phyloP scores from a whole-genome alignment of 352 stramenopile genomes.

The Phytopythium mirpurense region DNA sequence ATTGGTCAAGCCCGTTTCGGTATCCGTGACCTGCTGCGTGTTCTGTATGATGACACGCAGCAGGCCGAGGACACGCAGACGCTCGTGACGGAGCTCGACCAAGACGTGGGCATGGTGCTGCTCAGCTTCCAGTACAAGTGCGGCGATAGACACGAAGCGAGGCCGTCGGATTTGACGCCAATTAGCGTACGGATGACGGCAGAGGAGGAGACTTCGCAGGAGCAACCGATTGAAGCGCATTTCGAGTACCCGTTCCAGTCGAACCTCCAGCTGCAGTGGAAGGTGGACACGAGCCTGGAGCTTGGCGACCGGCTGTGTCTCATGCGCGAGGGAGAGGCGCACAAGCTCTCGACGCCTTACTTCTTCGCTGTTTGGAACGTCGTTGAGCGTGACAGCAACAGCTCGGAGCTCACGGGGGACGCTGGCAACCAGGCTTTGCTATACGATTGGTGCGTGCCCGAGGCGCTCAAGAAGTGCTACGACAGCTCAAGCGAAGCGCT shows the following conservation, averaged over 20 bases:
- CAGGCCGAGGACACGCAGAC: constrained; percentile 32
- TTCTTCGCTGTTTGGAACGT: constrained; percentile 38
- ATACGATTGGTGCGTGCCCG: constrained; percentile 42
- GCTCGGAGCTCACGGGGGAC: too few species aligned
- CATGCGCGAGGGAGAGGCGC: constrained; percentile 29
- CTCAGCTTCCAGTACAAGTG: constrained; percentile 51
- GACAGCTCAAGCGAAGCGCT: too few species aligned
- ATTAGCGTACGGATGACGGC: constrained; percentile 27
- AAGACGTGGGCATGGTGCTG: constrained; percentile 33
- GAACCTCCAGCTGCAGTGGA: constrained; percentile 36
- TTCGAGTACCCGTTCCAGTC: constrained; percentile 36
- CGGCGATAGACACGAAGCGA: constrained; percentile 20
- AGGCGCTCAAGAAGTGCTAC: constrained; percentile 23
- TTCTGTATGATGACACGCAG: constrained; percentile 36
- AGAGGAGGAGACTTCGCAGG: too few species aligned
- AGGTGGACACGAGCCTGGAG: constrained; percentile 15
- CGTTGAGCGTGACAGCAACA: too few species aligned
- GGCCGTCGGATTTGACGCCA: constrained; percentile 3
- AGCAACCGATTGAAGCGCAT: too few species aligned
- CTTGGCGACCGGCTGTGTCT: constrained; percentile 32
- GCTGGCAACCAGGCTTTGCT: too few species aligned
- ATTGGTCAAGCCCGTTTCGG: constrained; percentile 47
- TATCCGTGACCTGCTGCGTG: constrained; percentile 26
- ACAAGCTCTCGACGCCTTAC: constrained; percentile 35
- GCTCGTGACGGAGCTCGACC: constrained; percentile 25